Conservation (phyloP, 2,329 filamentous ascomycete genomes). For the Apiospora koreana region DNA sequence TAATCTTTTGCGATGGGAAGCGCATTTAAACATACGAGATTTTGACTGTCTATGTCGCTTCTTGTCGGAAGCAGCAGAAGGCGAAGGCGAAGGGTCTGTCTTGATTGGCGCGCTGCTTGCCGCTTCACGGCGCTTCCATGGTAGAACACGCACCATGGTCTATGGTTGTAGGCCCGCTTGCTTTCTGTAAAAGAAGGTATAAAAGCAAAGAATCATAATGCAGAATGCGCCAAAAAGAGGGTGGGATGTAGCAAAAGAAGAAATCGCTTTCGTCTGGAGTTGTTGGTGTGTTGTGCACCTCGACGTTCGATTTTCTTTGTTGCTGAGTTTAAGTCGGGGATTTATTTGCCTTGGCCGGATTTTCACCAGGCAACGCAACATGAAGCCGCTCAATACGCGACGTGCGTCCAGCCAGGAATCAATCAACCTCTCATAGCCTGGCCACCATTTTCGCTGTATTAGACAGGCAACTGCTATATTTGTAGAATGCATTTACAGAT, state of each 20-base stretch:
- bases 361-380: background rate
- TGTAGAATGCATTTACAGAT: too few relatives aligned
- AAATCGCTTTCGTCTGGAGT: background rate
- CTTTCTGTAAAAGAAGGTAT: background rate
- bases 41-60: background rate
- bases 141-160: constrained; percentile 52
- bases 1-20: background rate
- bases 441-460: too few relatives aligned
- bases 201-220: background rate
- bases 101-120: background rate
- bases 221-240: background rate
- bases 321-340: background rate
- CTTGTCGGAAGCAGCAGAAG: background rate
- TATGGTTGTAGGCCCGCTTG: background rate
- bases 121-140: constrained; percentile 43
- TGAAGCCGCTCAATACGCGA: background rate
- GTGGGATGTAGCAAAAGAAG: background rate
- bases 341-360: background rate
- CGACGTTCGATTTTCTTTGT: background rate
- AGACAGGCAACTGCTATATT: too few relatives aligned
- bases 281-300: background rate
- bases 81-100: background rate
- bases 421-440: too few relatives aligned
- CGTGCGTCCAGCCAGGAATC: background rate
- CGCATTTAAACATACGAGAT: background rate